Base-by-base conservation (phyloP, 345 rosid species). In the Limnanthes douglasii region DNA sequence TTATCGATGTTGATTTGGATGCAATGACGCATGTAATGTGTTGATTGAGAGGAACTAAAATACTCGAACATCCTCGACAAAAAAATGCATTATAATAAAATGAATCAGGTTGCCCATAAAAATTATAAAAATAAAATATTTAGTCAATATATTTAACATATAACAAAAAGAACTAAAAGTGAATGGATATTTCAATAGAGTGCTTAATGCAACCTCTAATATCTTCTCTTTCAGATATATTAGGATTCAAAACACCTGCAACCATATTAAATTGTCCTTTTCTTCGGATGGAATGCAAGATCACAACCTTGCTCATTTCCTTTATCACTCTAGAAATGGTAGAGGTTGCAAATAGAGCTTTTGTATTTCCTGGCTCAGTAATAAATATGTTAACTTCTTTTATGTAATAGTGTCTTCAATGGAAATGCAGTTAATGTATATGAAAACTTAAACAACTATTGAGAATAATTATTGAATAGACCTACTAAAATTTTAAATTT, bases 271-370 rank as follows among this genome's bases (percentile, higher is more conserved):
- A 62, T 51, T 64, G 92, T 47, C 92, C 92, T 37, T 79, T 78
- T 63, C 86, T 76, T 95, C 98, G 83, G 46, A 79, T 95, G 54
- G 95, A 90, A 11, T 94, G 92, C 45, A 79, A 40, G 49, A 90
- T 74, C 35, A 86, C 94, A 25, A 83, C 85, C 53, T 57, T 74
- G 42, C 68, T 65, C 66, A 62, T 52, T 68, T 79, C 70, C 60
- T 64, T 74, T 94, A 79, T 76, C 44, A 81, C 95, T 62, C 94
- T 70, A 8, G 92, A 84, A 37, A 90, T 28, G 26, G 95, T 84
- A 54, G 94, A 90, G 65, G 74, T 63, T 6, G 86, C 84, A 30
- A 77, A 37, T 14, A 45, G 49, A 36, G 76, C 86, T 46, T 62
- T 60, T 40, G 53, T 34, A 48, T 84, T 76, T 30, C 82, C 77